Percentiles rank a stretch among this genome's conserved stretches.
Conservation (phyloP, 768 basidiomycete species). For the Hericium coralloides region DNA sequence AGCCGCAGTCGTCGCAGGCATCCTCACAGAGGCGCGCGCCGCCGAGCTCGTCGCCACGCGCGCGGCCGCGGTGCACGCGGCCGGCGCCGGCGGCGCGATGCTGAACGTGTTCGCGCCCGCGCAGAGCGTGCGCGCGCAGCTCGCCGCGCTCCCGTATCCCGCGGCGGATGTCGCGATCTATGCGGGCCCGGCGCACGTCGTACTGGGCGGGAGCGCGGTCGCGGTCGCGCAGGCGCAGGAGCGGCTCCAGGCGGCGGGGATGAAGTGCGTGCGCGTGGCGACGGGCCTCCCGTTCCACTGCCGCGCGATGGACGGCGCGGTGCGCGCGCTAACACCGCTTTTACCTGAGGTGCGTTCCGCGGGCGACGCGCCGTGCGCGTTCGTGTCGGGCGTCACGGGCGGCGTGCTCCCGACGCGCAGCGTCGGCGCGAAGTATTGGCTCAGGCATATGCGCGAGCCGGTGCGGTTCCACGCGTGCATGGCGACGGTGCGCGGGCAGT, state of each 20-base stretch:
- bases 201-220: neutral
- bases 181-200: slow-evolving; percentile 1
- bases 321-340: neutral
- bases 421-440: neutral
- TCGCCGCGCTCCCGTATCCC: neutral
- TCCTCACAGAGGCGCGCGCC: neutral
- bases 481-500: neutral
- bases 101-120: slow-evolving; percentile 1
- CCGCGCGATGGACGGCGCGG: neutral
- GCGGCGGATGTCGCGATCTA: neutral
- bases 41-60: neutral
- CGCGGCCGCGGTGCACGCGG: neutral
- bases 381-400: neutral
- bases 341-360: neutral
- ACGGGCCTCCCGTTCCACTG: neutral
- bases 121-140: neutral
- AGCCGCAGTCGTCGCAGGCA: neutral
- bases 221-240: neutral
- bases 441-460: neutral
- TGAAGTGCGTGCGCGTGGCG: neutral
- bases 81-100: neutral
- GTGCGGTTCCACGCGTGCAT: neutral
- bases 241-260: neutral
- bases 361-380: neutral
- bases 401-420: neutral